Evolutionary conservation across 163 green algal species (phyloP).

Genomic region (Scenedesmus sp.): DNA sequence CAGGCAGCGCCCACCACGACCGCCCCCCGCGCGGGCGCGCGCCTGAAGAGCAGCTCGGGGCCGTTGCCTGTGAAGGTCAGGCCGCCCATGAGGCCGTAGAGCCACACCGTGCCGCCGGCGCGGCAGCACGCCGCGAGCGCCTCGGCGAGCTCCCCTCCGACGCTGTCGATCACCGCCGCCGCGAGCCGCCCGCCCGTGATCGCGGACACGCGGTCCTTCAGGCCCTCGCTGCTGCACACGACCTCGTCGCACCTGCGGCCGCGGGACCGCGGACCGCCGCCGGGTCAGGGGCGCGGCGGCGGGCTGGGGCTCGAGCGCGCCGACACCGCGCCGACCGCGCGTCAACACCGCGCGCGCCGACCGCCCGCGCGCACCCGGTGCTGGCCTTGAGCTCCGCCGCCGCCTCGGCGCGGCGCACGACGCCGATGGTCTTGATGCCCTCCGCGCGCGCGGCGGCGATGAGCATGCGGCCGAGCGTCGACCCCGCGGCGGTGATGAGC

Average conservation of each 20-base stretch:
- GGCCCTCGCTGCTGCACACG: conserved; percentile 10
- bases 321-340: neutral
- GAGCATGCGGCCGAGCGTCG: conserved; percentile 36
- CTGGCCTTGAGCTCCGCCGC: conserved; percentile 36
- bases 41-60: conserved; percentile 38
- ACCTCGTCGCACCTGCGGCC: conserved; percentile 35
- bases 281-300: too few relatives aligned
- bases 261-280: too few relatives aligned
- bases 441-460: conserved; percentile 14
- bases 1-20: too few relatives aligned
- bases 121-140: conserved; percentile 15
- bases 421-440: conserved; percentile 39
- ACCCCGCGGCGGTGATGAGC: conserved; percentile 41
- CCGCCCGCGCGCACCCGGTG: conserved; percentile 16
- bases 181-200: conserved; percentile 30
- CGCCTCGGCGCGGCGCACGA: conserved; percentile 23
- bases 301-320: too few relatives aligned
- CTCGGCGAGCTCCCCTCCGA: conserved; percentile 19
- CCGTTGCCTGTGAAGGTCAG: conserved; percentile 26
- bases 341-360: too few relatives aligned
- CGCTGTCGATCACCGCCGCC: conserved; percentile 18
- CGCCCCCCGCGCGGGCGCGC: neutral
- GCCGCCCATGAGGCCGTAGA: conserved; percentile 43
- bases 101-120: conserved; percentile 27
- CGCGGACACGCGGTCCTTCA: conserved; percentile 24